Percentiles rank a stretch among this genome's conserved stretches.
These are phyloP conservation scores for Lachnellula arida DNA, from an alignment of 2,329 filamentous ascomycete genomes.

Conservation along the genomic window DNA sequence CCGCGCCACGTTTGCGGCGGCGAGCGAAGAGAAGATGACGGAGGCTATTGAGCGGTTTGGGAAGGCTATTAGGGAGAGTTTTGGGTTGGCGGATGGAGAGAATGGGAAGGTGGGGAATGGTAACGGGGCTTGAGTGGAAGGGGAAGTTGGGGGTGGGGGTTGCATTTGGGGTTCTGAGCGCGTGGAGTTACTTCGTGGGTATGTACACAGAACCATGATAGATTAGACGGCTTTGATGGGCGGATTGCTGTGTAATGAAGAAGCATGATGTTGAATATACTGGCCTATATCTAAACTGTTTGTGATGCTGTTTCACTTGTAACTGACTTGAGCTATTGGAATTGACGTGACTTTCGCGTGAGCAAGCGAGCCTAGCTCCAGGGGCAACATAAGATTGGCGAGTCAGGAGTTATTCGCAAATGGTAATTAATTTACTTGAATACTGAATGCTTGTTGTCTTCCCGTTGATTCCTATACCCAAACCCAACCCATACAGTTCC, in stretches of 20 bases:
- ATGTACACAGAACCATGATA: background rate
- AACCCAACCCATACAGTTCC: too few species aligned
- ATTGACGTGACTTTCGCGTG: too few species aligned
- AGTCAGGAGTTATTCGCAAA: too few species aligned
- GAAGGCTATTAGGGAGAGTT: constrained; percentile 61
- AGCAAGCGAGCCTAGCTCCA: too few species aligned
- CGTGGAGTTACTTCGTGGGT: background rate
- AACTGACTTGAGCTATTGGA: too few species aligned
- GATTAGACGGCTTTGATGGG: background rate
- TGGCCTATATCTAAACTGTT: too few species aligned
- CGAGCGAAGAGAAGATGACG: constrained; percentile 63
- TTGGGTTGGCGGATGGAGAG: constrained; percentile 32
- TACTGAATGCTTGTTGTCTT: too few species aligned
- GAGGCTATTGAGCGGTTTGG: constrained; percentile 74
- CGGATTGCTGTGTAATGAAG: background rate
- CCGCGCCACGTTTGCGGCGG: constrained; percentile 83
- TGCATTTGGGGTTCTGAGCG: too few species aligned
- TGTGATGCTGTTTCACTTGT: too few species aligned
- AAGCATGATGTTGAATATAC: background rate
- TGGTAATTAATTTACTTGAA: too few species aligned
- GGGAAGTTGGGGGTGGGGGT: background rate
- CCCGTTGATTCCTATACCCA: too few species aligned
- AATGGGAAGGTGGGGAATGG: background rate
- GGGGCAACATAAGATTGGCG: too few species aligned
- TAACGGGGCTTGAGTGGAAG: background rate